Percentiles rank a stretch among this genome's conserved stretches.
Conservation (phyloP, 371 early-diverging fungal species). For the Rhizopus sp. region DNA sequence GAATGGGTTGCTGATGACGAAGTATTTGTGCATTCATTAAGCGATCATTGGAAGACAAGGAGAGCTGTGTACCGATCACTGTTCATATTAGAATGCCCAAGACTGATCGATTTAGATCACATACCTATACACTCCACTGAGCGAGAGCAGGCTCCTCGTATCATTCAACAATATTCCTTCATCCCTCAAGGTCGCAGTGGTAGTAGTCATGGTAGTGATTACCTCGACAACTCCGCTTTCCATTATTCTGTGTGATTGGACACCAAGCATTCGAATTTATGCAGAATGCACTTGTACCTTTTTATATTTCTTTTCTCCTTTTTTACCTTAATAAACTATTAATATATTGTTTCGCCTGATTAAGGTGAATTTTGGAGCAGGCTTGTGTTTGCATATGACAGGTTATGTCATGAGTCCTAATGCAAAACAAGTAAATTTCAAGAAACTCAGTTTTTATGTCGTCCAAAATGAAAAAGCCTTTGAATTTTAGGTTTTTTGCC, state of each 20-base stretch:
- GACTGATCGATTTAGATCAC: constrained; percentile 50
- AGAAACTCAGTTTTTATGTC: too few species aligned
- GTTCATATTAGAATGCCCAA: constrained; percentile 42
- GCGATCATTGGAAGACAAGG: constrained; percentile 43
- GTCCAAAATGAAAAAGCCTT: too few species aligned
- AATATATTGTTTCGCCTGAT: too few species aligned
- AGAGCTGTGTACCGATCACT: constrained; percentile 50
- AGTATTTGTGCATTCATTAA: constrained; percentile 34
- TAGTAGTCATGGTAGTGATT: background rate
- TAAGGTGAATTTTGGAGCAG: too few species aligned
- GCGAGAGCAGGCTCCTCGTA: background rate
- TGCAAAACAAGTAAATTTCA: too few species aligned
- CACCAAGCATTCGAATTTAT: background rate
- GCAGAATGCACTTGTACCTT: background rate
- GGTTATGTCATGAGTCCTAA: too few species aligned
- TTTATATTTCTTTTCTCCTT: background rate
- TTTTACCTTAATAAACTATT: background rate
- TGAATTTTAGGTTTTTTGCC: too few species aligned
- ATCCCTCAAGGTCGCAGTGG: background rate
- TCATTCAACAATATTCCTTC: constrained; percentile 1
- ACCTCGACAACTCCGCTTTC: background rate
- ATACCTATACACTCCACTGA: constrained; percentile 4
- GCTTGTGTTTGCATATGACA: too few species aligned
- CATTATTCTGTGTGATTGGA: too few species aligned
- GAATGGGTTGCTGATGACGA: constrained; percentile 49